Evolutionary conservation across 2,329 filamentous ascomycete genomes (phyloP), one percentile per base, ranked within the genome.

Genomic region (Tolypocladium ovalisporum): DNA sequence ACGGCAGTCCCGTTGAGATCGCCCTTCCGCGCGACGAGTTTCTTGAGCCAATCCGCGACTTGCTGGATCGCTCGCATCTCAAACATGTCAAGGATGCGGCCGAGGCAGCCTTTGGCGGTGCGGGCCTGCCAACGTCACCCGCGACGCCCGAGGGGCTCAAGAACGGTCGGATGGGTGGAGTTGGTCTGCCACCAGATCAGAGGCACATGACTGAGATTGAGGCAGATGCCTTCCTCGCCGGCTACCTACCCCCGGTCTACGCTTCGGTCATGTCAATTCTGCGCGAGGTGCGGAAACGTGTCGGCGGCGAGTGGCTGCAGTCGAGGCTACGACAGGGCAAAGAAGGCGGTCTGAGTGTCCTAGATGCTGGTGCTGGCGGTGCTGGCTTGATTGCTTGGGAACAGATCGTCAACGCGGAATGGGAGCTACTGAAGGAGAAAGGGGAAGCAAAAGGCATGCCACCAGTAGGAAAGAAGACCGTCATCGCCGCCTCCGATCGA

Each of bases 371-470:
- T 9, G 83, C 83, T 27, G 89, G 83, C 22, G 90, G 89, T 15
- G 88, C 86, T 19, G 88, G 83, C 12, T 72, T 90, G 37, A 72
- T 88, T 5, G 90, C 89, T 7, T 93, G 89, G 84, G 78, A 89
- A 56, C 86, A 93, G 62, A 78, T 97, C 12, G 65, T 95, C 17
- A 79, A 85, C 60, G 87, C 92, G 0, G 92, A 97, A 68, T 96
- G 89, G 86, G 84, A 88, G 56, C 68, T 86, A 1, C 80, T 92
- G 73, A 80, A 68, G 32, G 80, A 84, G 4, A 73, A 76, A 36
- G 75, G 75, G 0, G 72, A 77, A 36, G 70, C 67, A 0, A 62
- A 64, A 29, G 76, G 72, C 1, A 67, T 71, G 0, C 69, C 76
- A 2, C 82, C 85, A 1, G 77, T 81, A 3, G 89, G 90, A 1